Conservation (phyloP, 208 protist genomes). For the Crithidia bombi region DNA sequence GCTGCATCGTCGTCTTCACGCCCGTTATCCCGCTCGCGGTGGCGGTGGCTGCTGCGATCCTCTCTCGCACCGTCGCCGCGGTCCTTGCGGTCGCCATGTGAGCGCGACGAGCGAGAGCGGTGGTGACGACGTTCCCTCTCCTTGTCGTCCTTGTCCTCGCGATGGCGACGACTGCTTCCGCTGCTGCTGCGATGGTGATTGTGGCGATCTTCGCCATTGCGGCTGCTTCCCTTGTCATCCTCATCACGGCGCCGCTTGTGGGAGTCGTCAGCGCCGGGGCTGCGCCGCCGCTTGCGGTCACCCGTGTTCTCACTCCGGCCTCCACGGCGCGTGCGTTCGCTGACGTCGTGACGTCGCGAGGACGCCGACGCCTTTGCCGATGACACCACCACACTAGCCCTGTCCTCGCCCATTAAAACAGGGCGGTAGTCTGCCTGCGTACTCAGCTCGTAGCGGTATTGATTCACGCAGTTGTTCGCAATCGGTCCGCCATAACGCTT, state of each 20-base stretch:
- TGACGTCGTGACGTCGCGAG: background rate
- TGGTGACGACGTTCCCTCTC: background rate
- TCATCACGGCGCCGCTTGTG: conserved; percentile 10
- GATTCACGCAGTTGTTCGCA: conserved; percentile 58
- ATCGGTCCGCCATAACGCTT: conserved; percentile 54
- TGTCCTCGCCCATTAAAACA: conserved; percentile 42
- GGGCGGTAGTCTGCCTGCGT: conserved; percentile 62
- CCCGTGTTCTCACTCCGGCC: background rate
- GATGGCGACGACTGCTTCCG: background rate
- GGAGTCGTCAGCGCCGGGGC: background rate
- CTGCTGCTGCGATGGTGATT: background rate
- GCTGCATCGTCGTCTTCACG: background rate
- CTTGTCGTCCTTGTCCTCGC: background rate
- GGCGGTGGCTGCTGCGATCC: background rate
- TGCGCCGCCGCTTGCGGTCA: conserved; percentile 11
- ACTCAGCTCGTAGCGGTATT: conserved; percentile 75
- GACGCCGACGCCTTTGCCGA: background rate
- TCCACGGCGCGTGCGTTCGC: background rate
- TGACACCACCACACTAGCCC: background rate
- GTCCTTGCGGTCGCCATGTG: background rate
- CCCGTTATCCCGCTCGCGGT: background rate
- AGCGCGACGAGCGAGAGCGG: conserved; percentile 2
- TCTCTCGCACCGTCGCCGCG: conserved; percentile 8
- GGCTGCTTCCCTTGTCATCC: background rate
- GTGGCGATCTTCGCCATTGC: background rate